Evolutionary conservation across 345 rosid species (phyloP).

Genomic region (Eucalyptus pauciflora): DNA sequence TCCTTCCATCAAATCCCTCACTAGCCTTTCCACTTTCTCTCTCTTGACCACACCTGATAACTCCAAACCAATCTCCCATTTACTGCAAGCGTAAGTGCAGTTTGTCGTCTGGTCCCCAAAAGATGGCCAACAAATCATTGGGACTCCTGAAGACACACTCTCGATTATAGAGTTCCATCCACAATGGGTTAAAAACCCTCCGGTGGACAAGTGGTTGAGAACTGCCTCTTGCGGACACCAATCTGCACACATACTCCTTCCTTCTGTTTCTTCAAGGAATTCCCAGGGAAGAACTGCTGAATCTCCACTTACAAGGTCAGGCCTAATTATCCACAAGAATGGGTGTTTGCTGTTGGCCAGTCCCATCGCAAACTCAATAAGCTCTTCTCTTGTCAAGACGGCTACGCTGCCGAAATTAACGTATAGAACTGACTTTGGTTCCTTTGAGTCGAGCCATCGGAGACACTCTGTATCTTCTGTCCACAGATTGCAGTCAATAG

Average conservation of each 20-base stretch:
- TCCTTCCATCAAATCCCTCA: background rate
- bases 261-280: background rate
- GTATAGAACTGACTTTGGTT: background rate
- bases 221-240: background rate
- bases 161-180: background rate
- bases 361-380: background rate
- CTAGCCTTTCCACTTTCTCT: background rate
- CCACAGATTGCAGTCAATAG: background rate
- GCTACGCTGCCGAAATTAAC: background rate
- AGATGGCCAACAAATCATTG: background rate
- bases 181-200: background rate
- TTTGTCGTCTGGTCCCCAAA: background rate
- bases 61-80: background rate
- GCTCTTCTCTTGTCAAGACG: background rate
- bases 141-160: background rate
- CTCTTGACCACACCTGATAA: background rate
- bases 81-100: background rate
- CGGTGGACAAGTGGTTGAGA: background rate
- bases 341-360: background rate
- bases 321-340: background rate
- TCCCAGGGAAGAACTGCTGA: background rate
- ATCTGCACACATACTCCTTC: background rate
- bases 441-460: background rate
- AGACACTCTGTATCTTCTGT: background rate
- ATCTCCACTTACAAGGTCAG: background rate